Evolutionary conservation across 371 early-diverging fungal genomes (phyloP).

Genomic region (Mucor irregularis): DNA sequence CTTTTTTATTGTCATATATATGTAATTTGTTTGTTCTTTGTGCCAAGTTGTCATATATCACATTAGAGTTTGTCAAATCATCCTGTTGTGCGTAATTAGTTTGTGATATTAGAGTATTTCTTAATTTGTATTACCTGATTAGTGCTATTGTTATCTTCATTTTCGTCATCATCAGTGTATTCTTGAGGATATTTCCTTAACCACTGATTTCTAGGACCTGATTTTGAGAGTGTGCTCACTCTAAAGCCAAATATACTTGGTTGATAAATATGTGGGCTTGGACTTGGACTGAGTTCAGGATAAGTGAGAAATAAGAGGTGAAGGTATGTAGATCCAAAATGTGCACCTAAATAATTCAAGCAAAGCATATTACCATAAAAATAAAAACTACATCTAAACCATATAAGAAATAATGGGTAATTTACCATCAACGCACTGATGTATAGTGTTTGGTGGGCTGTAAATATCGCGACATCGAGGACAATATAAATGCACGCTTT

Average conservation of each 20-base stretch:
- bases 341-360: slow-evolving; percentile 70
- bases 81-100: too few relatives aligned
- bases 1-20: too few relatives aligned
- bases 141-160: slow-evolving; percentile 29
- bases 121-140: not conserved
- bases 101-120: too few relatives aligned
- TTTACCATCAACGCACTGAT: slow-evolving; percentile 80
- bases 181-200: slow-evolving; percentile 59
- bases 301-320: slow-evolving; percentile 87
- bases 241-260: slow-evolving; percentile 86
- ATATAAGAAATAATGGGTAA: not conserved
- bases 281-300: slow-evolving; percentile 70
- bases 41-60: too few relatives aligned
- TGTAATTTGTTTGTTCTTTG: too few relatives aligned
- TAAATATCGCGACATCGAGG: slow-evolving; percentile 88
- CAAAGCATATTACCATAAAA: not conserved
- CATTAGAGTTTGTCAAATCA: too few relatives aligned
- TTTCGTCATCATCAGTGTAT: slow-evolving; percentile 34
- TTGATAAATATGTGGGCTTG: slow-evolving; percentile 57
- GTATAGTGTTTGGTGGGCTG: slow-evolving; percentile 74
- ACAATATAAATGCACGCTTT: slow-evolving; percentile 76
- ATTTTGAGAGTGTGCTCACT: slow-evolving; percentile 54
- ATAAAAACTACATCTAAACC: too few relatives aligned
- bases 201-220: slow-evolving; percentile 82
- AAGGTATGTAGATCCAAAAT: slow-evolving; percentile 96